Evolutionary conservation across 2,329 filamentous ascomycete species (phyloP).

Genomic region (Septoria petroselini): DNA sequence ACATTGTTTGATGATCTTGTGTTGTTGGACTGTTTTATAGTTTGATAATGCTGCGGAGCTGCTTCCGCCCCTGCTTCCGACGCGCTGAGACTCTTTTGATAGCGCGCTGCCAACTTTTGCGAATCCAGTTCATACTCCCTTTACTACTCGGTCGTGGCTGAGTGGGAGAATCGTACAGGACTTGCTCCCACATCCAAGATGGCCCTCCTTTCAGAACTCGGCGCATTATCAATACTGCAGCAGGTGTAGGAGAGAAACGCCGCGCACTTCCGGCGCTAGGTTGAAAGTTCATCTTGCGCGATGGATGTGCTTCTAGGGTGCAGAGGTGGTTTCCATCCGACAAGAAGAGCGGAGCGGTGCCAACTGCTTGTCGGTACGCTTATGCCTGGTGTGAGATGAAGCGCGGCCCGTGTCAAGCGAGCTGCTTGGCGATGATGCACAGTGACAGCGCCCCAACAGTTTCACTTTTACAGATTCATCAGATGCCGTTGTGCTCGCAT

Average conservation of each 20-base stretch:
- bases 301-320: conserved; percentile 1
- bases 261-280: conserved; percentile 16
- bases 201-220: too few relatives aligned
- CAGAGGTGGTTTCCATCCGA: conserved; percentile 11
- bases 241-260: too few relatives aligned
- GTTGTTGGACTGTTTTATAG: too few relatives aligned
- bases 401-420: conserved; percentile 8
- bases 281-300: conserved; percentile 3
- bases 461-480: too few relatives aligned
- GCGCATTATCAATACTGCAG: too few relatives aligned
- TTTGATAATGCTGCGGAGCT: too few relatives aligned
- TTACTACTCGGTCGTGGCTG: too few relatives aligned
- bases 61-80: conserved; percentile 2
- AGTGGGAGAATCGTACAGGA: too few relatives aligned
- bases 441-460: neutral
- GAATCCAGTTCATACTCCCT: neutral
- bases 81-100: too few relatives aligned
- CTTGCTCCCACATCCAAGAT: too few relatives aligned
- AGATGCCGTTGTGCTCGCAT: too few relatives aligned
- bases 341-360: neutral
- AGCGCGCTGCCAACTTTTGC: conserved; percentile 6
- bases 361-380: conserved; percentile 20
- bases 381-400: conserved; percentile 14
- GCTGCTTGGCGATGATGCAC: neutral
- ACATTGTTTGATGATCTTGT: too few relatives aligned